Evolutionary conservation across 2,329 filamentous ascomycete genomes (phyloP).

Genomic region (Stromatinia cepivora): DNA sequence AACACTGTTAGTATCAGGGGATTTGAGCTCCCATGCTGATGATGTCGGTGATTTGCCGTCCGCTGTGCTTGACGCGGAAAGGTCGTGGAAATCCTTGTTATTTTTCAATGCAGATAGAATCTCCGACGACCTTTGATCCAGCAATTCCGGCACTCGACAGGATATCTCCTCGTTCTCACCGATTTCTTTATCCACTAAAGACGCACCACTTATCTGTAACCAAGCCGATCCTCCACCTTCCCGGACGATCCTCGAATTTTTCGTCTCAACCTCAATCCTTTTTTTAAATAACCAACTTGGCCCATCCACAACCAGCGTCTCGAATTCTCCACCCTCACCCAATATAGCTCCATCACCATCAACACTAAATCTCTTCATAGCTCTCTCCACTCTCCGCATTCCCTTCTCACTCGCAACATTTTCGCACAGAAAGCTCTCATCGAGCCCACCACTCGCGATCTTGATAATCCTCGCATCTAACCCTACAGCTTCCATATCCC

Average conservation of each 20-base stretch:
- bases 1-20: not conserved
- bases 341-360: slow-evolving; percentile 68
- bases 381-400: slow-evolving; percentile 50
- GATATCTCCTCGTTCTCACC: slow-evolving; percentile 42
- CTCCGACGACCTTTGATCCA: slow-evolving; percentile 61
- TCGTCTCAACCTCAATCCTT: slow-evolving; percentile 62
- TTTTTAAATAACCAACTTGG: slow-evolving; percentile 71
- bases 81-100: slow-evolving; percentile 1
- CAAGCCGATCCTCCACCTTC: slow-evolving; percentile 79
- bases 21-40: slow-evolving; percentile 9
- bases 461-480: slow-evolving; percentile 93
- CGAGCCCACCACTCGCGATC: slow-evolving; percentile 86
- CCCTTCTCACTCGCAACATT: slow-evolving; percentile 64
- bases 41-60: not conserved
- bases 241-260: slow-evolving; percentile 53
- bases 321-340: slow-evolving; percentile 94
- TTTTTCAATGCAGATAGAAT: slow-evolving; percentile 27
- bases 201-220: slow-evolving; percentile 58
- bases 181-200: slow-evolving; percentile 48
- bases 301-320: slow-evolving; percentile 85
- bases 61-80: not conserved
- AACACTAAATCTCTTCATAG: slow-evolving; percentile 67
- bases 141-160: slow-evolving; percentile 60
- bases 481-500: slow-evolving; percentile 76
- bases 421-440: slow-evolving; percentile 77